Conservation (phyloP, 768 basidiomycete genomes). For the Calvatia gigantea region DNA sequence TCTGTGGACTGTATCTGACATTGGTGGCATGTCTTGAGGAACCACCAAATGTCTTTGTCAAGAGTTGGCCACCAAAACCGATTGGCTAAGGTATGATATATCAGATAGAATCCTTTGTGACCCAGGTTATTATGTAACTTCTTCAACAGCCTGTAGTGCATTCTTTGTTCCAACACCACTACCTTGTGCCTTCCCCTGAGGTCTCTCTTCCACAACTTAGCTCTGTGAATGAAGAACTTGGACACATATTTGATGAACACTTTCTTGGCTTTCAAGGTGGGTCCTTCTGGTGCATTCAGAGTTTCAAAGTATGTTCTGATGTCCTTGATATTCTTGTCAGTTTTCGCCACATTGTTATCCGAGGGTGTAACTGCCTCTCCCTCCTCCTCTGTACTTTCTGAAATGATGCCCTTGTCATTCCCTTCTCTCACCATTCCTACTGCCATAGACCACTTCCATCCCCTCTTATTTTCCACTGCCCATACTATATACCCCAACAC, state of each 20-base stretch:
- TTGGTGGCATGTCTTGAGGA: conserved; percentile 24
- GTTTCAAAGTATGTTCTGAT: conserved; percentile 7
- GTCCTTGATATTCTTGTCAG: neutral
- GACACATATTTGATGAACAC: neutral
- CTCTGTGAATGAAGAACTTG: conserved; percentile 8
- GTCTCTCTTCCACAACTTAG: conserved; percentile 20
- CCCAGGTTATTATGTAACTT: conserved; percentile 24
- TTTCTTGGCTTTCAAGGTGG: neutral
- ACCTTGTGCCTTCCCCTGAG: conserved; percentile 19
- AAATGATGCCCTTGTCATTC: neutral
- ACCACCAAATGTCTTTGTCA: conserved; percentile 21
- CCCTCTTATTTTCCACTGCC: neutral
- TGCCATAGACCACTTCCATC: neutral
- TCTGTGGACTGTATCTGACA: conserved; percentile 23
- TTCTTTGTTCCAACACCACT: conserved; percentile 12
- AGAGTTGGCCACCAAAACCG: conserved; percentile 30
- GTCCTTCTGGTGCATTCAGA: neutral
- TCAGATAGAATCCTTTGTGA: conserved; percentile 24
- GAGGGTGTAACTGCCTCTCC: neutral
- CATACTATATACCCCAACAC: conserved; percentile 6
- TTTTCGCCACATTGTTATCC: neutral
- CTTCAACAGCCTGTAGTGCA: conserved; percentile 17
- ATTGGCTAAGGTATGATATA: conserved; percentile 16
- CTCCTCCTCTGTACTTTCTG: neutral
- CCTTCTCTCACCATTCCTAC: neutral